Conservation (phyloP, 306 rosid species). For the Dryas octopetala region DNA sequence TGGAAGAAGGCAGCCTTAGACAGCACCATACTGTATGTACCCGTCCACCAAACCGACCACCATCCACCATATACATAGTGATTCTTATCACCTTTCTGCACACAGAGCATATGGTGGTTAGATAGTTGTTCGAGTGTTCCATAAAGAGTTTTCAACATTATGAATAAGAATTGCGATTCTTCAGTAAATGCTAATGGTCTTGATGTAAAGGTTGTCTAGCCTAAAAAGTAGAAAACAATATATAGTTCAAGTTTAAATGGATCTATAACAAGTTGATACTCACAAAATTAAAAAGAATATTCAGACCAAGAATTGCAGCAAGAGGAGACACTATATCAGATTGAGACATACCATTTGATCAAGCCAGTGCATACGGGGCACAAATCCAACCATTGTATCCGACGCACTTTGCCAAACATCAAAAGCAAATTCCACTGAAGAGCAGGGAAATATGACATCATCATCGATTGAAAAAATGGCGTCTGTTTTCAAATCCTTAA, state of each 20-base stretch:
- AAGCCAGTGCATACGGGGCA: constrained; percentile 88
- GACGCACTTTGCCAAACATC: constrained; percentile 94
- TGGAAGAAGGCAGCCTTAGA: constrained; percentile 98
- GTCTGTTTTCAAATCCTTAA: constrained; percentile 65
- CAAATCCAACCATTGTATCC: constrained; percentile 95
- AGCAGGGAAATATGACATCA: constrained; percentile 88
- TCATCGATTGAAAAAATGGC: constrained; percentile 90
- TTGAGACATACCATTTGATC: constrained; percentile 55
- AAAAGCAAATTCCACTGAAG: constrained; percentile 84
- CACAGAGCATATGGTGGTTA: constrained; percentile 12
- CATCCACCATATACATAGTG: constrained; percentile 79
- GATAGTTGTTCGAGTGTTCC: not conserved
- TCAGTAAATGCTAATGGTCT: constrained; percentile 7
- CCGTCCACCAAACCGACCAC: constrained; percentile 99
- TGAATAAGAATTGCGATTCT: not conserved
- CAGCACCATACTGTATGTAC: constrained; percentile 92
- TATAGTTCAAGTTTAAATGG: too few species aligned
- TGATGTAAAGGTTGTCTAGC: not conserved
- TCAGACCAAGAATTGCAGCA: not conserved
- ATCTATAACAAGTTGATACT: not conserved
- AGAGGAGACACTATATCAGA: not conserved
- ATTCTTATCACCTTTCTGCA: constrained; percentile 54
- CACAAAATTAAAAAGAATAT: too few species aligned
- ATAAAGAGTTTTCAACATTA: not conserved
- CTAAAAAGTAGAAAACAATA: not conserved